Evolutionary conservation across 2,329 filamentous ascomycete genomes (phyloP), one percentile per base, ranked within the genome.

Genomic region (Verticillium isaacii): DNA sequence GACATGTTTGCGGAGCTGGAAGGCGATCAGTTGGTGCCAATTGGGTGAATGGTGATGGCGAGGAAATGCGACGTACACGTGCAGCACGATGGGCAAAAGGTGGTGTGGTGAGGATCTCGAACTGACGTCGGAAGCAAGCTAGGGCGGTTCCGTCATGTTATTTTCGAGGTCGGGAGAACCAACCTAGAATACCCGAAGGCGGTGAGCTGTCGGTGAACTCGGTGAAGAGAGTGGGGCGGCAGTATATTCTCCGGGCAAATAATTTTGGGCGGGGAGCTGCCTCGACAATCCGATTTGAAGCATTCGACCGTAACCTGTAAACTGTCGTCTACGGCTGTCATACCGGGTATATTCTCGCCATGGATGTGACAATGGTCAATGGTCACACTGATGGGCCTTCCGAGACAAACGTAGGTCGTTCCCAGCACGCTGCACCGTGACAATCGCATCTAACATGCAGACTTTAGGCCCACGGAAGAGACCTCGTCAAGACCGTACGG

Each of bases 401-500:
- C 17, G 63, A 60, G 57, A 61, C 57, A 5, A 50, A 57, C 5
- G 63, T 64, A 34, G 59, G 63, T 63, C n/a, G 19, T 23, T 23
- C 19, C 19, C 19, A 2, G n/a, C 34, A 17, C 6, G 4, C 23
- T 23, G 19, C n/a, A 25, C 45, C 3, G 45, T 11, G 19, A 12
- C n/a, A 52, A 23, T 32, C 34, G 29, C 17, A 2, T 57, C n/a
- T 34, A 32, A 56, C 8, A n/a, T 32, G 3, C 36, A 2, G 4
- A 32, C 32, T 59, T 32, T 57, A 64, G 56, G 60, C 54, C 32
- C 54, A 25, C n/a, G 54, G 57, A 57, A 61, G 56, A 55, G 68
- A 77, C 68, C 79, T 86, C 65, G 78, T 85, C 68, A 81, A 79
- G 70, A 78, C 78, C 61, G 81, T 83, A 34, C 78, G 82, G 72